Base-by-base conservation (phyloP, 1,284 basidiomycete genomes). In the Malassezia sp. region DNA sequence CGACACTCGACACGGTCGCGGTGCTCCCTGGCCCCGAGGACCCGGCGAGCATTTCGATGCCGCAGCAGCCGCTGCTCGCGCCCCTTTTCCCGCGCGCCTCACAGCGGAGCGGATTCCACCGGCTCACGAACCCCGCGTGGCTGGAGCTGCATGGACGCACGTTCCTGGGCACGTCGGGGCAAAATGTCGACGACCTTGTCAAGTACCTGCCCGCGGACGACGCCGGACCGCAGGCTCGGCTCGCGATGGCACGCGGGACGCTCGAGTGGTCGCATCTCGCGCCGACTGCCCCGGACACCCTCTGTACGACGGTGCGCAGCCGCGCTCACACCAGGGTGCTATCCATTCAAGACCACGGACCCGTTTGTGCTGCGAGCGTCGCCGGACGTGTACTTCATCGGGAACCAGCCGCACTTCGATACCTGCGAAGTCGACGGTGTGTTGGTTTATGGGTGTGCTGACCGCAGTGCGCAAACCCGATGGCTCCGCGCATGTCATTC, bases 221-320 rank as follows among this genome's bases (percentile, higher is more conserved):
- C 20, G 18, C 29, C n/a, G 18, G 11, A 14, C 29, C 28, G 22
- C 46, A 55, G 24, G 33, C 42, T 0, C 48, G 83, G 18, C 71
- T 95, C 29, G 77, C 77, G 4, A 78, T 95, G 60, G 80, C 86
- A 3, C 76, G 80, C 54, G 76, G 82, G 38, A 90, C 87, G 12
- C 75, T 99, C 10, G 79, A 78, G 62, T 97, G 90, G 93, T 77
- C 87, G 52, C 93, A 97, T 72, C 79, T 95, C 60, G 91, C 93
- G 9, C 93, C 93, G 0, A 97, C 91, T 1, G 89, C 91, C 11
- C 93, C 93, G 11, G 93, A 99, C 71, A 99, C 93, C 1, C 77
- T 99, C 1, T 96, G 37, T 38, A 38, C 28, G 37, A 77, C n/a
- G 76, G 48, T n/a, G n/a, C n/a, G n/a, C n/a, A 1, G n/a, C 11